These are phyloP conservation scores for Fusarium sp. DNA, from an alignment of 2,329 filamentous ascomycete species.

Conservation along the genomic window DNA sequence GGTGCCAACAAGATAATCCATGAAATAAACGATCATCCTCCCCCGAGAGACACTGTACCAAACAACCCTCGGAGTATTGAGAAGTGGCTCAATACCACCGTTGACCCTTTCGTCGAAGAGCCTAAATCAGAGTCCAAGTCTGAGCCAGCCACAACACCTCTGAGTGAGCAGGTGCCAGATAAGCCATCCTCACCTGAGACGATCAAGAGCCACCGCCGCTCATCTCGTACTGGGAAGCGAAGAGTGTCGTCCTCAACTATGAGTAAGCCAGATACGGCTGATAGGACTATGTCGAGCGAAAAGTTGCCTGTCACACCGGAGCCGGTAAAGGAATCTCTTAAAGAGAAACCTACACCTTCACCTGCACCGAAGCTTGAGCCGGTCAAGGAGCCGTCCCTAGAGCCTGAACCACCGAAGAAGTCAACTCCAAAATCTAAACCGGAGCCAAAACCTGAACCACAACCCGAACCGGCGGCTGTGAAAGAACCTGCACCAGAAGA, in stretches of 20 bases:
- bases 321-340: slow-evolving; percentile 6
- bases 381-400: slow-evolving; percentile 21
- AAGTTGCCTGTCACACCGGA: slow-evolving; percentile 12
- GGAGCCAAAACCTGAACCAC: slow-evolving; percentile 9
- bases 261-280: slow-evolving; percentile 32
- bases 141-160: slow-evolving; percentile 25
- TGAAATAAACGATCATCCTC: slow-evolving; percentile 66
- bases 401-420: slow-evolving; percentile 28
- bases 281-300: slow-evolving; percentile 23
- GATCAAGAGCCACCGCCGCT: slow-evolving; percentile 36
- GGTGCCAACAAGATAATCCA: slow-evolving; percentile 75
- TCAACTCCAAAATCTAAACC: slow-evolving; percentile 12
- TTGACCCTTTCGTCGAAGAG: slow-evolving; percentile 72
- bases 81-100: slow-evolving; percentile 72
- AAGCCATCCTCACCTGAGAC: slow-evolving; percentile 39
- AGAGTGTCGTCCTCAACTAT: slow-evolving; percentile 39
- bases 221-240: slow-evolving; percentile 44
- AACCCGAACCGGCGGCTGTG: slow-evolving; percentile 10
- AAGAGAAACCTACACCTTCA: slow-evolving; percentile 15
- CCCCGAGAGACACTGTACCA: slow-evolving; percentile 58
- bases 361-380: slow-evolving; percentile 22
- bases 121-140: slow-evolving; percentile 15
- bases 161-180: slow-evolving; percentile 23
- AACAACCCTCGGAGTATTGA: slow-evolving; percentile 75
- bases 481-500: slow-evolving; percentile 20